Conservation (phyloP, 768 basidiomycete genomes). For the Macrolepiota fuliginosa region DNA sequence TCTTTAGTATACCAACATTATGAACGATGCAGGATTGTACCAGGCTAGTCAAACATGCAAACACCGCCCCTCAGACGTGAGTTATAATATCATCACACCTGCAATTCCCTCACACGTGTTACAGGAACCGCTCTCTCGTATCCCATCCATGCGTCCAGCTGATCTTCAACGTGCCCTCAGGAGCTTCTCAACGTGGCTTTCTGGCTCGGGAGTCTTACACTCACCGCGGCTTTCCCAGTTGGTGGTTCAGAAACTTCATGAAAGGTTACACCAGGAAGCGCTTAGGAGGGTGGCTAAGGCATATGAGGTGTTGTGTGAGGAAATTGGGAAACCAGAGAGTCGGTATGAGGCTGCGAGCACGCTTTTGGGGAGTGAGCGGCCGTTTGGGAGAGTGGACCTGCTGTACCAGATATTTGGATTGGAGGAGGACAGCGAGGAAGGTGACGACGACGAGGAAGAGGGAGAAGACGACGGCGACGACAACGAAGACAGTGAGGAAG, state of each 20-base stretch:
- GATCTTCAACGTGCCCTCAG: conserved; percentile 61
- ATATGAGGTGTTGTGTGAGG: conserved; percentile 63
- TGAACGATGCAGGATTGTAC: conserved; percentile 52
- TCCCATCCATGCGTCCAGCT: conserved; percentile 63
- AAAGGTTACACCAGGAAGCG: conserved; percentile 73
- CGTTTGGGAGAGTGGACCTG: conserved; percentile 75
- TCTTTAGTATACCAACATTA: conserved; percentile 46
- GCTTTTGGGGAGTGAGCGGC: conserved; percentile 76
- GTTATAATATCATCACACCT: conserved; percentile 14
- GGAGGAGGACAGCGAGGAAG: conserved; percentile 9
- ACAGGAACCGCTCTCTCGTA: conserved; percentile 71
- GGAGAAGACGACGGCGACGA: conserved; percentile 9
- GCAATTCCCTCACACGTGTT: not conserved
- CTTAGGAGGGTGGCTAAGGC: conserved; percentile 63
- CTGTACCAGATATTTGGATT: conserved; percentile 75
- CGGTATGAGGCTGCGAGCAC: conserved; percentile 92
- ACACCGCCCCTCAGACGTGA: conserved; percentile 37
- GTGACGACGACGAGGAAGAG: conserved; percentile 15
- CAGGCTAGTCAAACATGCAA: conserved; percentile 43
- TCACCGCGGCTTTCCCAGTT: conserved; percentile 79
- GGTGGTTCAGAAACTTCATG: conserved; percentile 61
- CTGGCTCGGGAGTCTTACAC: conserved; percentile 75
- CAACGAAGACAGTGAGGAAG: not conserved
- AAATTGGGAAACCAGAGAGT: conserved; percentile 72
- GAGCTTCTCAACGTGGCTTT: conserved; percentile 83